phyloP scores from a whole-genome alignment of 2,329 filamentous ascomycete genomes.

The Ophiostoma tasmaniense region DNA sequence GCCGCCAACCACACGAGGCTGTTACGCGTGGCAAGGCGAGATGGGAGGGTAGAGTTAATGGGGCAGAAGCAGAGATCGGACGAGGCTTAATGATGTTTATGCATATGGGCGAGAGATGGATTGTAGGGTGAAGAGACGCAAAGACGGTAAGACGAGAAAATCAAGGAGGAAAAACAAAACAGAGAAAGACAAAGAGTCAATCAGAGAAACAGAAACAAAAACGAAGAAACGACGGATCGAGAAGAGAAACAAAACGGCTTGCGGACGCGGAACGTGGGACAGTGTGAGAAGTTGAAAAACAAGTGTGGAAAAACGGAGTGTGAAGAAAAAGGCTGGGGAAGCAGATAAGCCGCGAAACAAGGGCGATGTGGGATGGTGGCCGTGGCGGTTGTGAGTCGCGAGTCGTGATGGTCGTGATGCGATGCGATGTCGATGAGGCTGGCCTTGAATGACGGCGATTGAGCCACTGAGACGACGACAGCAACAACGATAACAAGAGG shows the following conservation, averaged over 20 bases:
- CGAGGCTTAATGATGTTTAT: background rate
- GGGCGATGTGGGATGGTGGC: background rate
- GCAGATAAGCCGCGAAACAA: background rate
- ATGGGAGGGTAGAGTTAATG: background rate
- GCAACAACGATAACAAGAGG: background rate
- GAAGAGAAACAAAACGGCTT: background rate
- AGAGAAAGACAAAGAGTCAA: background rate
- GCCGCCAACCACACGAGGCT: background rate
- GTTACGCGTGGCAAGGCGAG: background rate
- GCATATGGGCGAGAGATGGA: background rate
- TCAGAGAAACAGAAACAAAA: background rate
- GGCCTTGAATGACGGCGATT: background rate
- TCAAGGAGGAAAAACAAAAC: background rate
- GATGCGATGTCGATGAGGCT: background rate
- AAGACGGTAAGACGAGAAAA: background rate
- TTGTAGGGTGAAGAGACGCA: background rate
- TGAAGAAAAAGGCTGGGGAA: background rate
- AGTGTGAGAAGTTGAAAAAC: background rate
- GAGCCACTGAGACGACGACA: background rate
- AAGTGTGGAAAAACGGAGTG: background rate
- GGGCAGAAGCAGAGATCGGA: background rate
- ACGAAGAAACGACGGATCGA: background rate
- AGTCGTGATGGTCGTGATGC: background rate
- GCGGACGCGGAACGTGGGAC: conserved; percentile 3
- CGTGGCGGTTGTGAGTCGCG: background rate